Evolutionary conservation across 768 basidiomycete genomes (phyloP).

Genomic region (Pisolithus orientalis): DNA sequence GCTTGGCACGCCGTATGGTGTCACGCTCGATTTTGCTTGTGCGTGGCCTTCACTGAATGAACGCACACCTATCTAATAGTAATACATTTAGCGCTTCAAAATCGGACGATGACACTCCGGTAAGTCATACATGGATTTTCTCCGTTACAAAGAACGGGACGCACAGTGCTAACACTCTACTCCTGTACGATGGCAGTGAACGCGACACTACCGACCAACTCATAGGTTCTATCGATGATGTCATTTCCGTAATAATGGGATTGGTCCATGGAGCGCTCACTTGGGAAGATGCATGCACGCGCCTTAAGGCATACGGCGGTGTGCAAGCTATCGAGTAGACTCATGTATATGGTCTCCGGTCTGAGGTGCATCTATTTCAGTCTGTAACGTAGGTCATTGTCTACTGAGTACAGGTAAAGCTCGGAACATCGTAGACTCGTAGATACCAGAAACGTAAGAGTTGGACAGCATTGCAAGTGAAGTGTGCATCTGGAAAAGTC

Average conservation of each 20-base stretch:
- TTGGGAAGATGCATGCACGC: constrained; percentile 71
- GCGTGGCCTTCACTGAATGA: constrained; percentile 19
- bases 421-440: too few relatives aligned
- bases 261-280: constrained; percentile 69
- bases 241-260: constrained; percentile 72
- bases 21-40: constrained; percentile 95
- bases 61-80: background rate
- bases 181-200: constrained; percentile 48
- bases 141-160: background rate
- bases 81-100: constrained; percentile 64
- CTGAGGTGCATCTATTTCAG: too few relatives aligned
- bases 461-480: too few relatives aligned
- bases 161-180: background rate
- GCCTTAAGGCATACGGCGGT: constrained; percentile 78
- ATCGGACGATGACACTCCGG: constrained; percentile 92
- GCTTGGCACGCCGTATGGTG: constrained; percentile 93
- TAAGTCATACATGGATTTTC: constrained; percentile 32
- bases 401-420: too few relatives aligned
- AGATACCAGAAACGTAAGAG: too few relatives aligned
- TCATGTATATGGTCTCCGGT: too few relatives aligned
- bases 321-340: constrained; percentile 70
- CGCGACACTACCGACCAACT: constrained; percentile 91
- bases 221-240: constrained; percentile 86
- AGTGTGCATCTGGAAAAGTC: too few relatives aligned
- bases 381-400: too few relatives aligned